phyloP scores from a whole-genome alignment of 2,329 filamentous ascomycete genomes.

The Phialocephala sp. region DNA sequence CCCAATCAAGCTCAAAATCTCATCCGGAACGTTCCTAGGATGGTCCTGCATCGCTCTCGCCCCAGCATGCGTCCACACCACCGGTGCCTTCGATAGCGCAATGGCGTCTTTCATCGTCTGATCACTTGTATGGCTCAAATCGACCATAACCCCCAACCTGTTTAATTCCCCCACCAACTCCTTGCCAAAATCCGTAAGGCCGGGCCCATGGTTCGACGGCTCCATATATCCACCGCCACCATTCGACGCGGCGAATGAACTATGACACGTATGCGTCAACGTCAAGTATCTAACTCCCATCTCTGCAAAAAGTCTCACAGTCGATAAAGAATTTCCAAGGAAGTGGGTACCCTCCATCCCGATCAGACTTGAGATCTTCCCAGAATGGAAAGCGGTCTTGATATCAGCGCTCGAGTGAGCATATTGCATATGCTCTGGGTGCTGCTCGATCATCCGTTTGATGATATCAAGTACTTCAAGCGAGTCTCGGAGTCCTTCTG shows the following conservation, averaged over 20 bases:
- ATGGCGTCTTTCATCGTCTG: slow-evolving; percentile 69
- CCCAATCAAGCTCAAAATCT: slow-evolving; percentile 60
- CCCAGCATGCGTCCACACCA: slow-evolving; percentile 70
- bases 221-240: slow-evolving; percentile 23
- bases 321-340: slow-evolving; percentile 57
- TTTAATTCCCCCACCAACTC: slow-evolving; percentile 70
- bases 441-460: slow-evolving; percentile 22
- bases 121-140: slow-evolving; percentile 65
- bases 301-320: slow-evolving; percentile 62
- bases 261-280: slow-evolving; percentile 73
- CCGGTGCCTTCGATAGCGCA: slow-evolving; percentile 55
- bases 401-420: slow-evolving; percentile 13
- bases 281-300: slow-evolving; percentile 71
- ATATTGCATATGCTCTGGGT: slow-evolving; percentile 16
- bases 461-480: slow-evolving; percentile 20
- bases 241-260: slow-evolving; percentile 52
- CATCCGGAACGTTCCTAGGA: slow-evolving; percentile 71
- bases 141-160: slow-evolving; percentile 70
- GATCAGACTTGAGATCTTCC: slow-evolving; percentile 59
- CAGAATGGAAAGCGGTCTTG: slow-evolving; percentile 43
- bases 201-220: slow-evolving; percentile 41
- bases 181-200: slow-evolving; percentile 60
- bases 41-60: slow-evolving; percentile 64
- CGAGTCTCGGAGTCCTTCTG: slow-evolving; percentile 2
- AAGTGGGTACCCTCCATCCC: slow-evolving; percentile 67